Evolutionary conservation across 371 early-diverging fungal species (phyloP), one percentile per base, ranked within the genome.

Genomic region (Circinella minor): DNA sequence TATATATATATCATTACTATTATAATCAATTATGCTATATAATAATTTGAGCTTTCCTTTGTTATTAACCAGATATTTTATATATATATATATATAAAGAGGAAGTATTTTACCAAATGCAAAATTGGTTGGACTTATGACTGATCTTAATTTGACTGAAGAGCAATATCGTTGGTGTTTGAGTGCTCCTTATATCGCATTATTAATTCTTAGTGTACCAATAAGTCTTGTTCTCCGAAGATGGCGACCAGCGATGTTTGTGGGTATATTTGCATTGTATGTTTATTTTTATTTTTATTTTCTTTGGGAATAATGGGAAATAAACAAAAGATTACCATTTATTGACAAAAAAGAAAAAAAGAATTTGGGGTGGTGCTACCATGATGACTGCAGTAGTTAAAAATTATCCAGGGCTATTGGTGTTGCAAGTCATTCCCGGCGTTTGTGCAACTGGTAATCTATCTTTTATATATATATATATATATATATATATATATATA

Each of bases 171-270:
- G 63, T 18, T 70, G 61, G 68, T 49, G 64, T 4, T 48, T 68
- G 39, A 72, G 63, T 11, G 66, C 55, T 62, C 71, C 64, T 14
- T 71, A 55, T 49, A 67, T 69, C 57, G 69, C 65, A 39, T 73
- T 68, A 36, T 75, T 79, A 14, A 46, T 77, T 36, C 77, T 77
- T 46, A 73, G 77, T 62, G 66, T 80, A 47, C 80, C 80, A 46
- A 77, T 77, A 27, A 79, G 75, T 68, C 54, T 81, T 34, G 48
- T 81, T 63, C 71, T 78, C 11, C 73, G 77, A 54, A 63, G 71
- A 46, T 65, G 75, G 67, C 62, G 67, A 15, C 63, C 71, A 49
- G 66, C 71, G 4, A 61, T 17, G 49, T 34, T 57, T 15, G 51
- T 57, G 48, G 71, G 64, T 15, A 61, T 67, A 13, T 38, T 77